phyloP scores from a whole-genome alignment of 1,139 yeast genomes.

The Yamadazyma sp. region DNA sequence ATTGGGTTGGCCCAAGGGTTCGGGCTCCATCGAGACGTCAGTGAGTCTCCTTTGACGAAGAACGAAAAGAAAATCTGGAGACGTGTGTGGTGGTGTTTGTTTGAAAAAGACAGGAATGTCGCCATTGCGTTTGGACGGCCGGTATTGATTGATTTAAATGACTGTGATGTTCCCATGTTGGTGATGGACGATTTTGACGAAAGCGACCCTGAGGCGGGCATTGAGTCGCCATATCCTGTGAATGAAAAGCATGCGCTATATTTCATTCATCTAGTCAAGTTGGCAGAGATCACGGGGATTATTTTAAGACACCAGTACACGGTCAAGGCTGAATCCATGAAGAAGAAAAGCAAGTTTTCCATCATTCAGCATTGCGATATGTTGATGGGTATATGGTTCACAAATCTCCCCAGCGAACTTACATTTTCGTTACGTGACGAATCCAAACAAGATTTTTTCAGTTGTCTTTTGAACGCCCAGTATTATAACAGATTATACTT shows the following conservation, averaged over 20 bases:
- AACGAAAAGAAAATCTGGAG: conserved; percentile 61
- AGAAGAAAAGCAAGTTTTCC: conserved; percentile 48
- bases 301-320: conserved; percentile 72
- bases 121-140: conserved; percentile 84
- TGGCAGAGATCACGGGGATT: conserved; percentile 74
- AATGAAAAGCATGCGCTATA: conserved; percentile 52
- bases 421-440: conserved; percentile 62
- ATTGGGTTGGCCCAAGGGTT: conserved; percentile 75
- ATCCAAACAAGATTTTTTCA: conserved; percentile 52
- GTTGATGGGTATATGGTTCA: conserved; percentile 80
- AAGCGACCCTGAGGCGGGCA: conserved; percentile 48
- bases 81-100: conserved; percentile 79
- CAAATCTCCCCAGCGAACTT: conserved; percentile 63
- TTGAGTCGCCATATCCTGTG: conserved; percentile 45
- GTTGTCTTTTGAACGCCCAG: conserved; percentile 65
- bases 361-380: conserved; percentile 73
- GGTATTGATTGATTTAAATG: conserved; percentile 64
- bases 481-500: conserved; percentile 72
- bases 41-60: conserved; percentile 29
- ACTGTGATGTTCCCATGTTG: conserved; percentile 78
- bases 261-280: conserved; percentile 64
- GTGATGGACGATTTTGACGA: conserved; percentile 63
- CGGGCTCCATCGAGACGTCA: conserved; percentile 66
- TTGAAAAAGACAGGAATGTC: conserved; percentile 67
- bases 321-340: conserved; percentile 62